Evolutionary conservation across 768 basidiomycete species (phyloP), one percentile per base, ranked within the genome.

Genomic region (Tricholoma hemisulphureum): DNA sequence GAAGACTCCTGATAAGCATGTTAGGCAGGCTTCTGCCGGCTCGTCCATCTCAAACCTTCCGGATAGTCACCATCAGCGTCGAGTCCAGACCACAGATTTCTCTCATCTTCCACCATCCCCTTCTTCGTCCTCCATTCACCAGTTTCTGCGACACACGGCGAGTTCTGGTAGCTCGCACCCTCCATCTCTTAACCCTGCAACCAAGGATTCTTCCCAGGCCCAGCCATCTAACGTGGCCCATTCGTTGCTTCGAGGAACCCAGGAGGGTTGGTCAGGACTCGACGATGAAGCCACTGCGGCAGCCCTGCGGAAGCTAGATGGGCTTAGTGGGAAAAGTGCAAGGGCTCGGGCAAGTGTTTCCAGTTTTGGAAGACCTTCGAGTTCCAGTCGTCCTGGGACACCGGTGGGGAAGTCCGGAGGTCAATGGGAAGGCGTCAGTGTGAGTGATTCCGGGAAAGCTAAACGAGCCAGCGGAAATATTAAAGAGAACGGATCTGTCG

Each of bases 91-190:
- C 50, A 86, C 80, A 6, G 93, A 95, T 70, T 94, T 92, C 71
- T 93, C 94, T 1, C 91, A 92, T 67, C 79, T 96, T 4, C 93
- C 93, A 11, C 91, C 95, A 13, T 95, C 93, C 13, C 93, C 93
- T 18, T 93, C 93, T 2, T 86, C 91, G n/a, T 86, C 90, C 5
- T 91, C 91, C 5, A 93, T 95, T 56, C 88, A 92, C 58, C 89
- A 92, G 62, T 86, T 95, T 65, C 74, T 93, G 58, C 81, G 84
- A 55, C 83, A 87, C 56, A 73, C 81, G 3, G 71, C 77, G 41
- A 76, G 69, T 34, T 72, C 75, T n/a, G 70, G 73, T 34, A 74
- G 70, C 54, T 69, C 76, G 1, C 73, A 75, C 55, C 72, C 76
- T 10, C 73, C 76, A 0, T 74, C 76, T 20, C 63, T 73, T 61